phyloP scores from a whole-genome alignment of 2,329 filamentous ascomycete genomes.

The Fusarium sp. region DNA sequence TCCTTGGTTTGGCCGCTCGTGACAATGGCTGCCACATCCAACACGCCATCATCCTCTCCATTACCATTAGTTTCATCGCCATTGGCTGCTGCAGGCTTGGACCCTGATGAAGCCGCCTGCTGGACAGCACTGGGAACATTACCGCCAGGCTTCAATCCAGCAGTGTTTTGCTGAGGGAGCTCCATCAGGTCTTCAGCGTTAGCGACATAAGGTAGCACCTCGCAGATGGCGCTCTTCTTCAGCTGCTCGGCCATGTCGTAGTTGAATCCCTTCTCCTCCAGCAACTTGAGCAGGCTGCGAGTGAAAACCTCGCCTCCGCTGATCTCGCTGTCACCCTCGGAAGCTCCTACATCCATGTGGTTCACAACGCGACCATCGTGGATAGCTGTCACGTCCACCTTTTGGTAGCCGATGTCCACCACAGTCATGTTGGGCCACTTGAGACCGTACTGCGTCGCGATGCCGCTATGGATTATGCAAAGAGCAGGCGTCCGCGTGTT shows the following conservation, averaged over 20 bases:
- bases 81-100: slow-evolving; percentile 53
- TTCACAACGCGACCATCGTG: slow-evolving; percentile 82
- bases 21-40: slow-evolving; percentile 88
- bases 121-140: slow-evolving; percentile 40
- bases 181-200: slow-evolving; percentile 61
- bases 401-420: slow-evolving; percentile 90
- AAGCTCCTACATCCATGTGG: slow-evolving; percentile 73
- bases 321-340: slow-evolving; percentile 59
- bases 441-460: slow-evolving; percentile 88
- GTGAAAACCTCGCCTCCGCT: slow-evolving; percentile 94
- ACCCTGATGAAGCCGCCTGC: slow-evolving; percentile 47
- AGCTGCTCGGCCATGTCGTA: slow-evolving; percentile 78
- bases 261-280: slow-evolving; percentile 70
- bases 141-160: slow-evolving; percentile 39
- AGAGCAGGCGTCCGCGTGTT: slow-evolving; percentile 96
- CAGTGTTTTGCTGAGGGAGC: slow-evolving; percentile 58
- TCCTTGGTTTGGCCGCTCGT: slow-evolving; percentile 85
- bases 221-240: slow-evolving; percentile 75
- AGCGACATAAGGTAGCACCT: slow-evolving; percentile 70
- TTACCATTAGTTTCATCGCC: slow-evolving; percentile 57
- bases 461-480: slow-evolving; percentile 87
- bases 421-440: slow-evolving; percentile 82
- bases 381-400: slow-evolving; percentile 92
- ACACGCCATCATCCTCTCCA: slow-evolving; percentile 75
- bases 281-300: slow-evolving; percentile 73